Base-by-base conservation (phyloP, 2,329 filamentous ascomycete genomes). In the Colletotrichum coccodes region DNA sequence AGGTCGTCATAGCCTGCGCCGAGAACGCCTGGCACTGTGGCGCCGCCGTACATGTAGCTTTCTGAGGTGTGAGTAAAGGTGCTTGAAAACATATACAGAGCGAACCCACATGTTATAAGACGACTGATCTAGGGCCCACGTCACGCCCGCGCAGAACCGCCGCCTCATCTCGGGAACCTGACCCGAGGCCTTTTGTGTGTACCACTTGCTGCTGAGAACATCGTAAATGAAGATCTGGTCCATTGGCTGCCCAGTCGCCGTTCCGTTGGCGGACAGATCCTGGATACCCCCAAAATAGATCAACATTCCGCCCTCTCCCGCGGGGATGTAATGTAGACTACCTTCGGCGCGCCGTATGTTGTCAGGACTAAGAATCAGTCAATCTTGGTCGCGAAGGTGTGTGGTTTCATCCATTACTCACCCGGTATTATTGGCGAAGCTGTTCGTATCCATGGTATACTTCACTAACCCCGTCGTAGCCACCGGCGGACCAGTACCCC, bases 91-190 rank as follows among this genome's bases (percentile, higher is more conserved):
- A 42, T 26, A 23, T 34, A 46, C 38, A 26, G 21, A 32, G 18
- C n/a, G 18, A 7, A 78, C 86, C 76, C 73, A 90, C 86, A 91
- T 88, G 71, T 91, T 91, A 73, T 90, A 91, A 8, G 87, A 90
- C 16, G 88, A 89, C 62, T 84, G 80, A 72, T 91, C 89, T 9
- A 82, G 73, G 0, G 89, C 83, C 83, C 88, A 90, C 2, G 86
- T 86, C 16, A 84, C 86, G 56, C 88, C 89, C 3, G 87, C 87
- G 74, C 89, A 91, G 70, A 91, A 91, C 32, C 86, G 84, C 30
- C 88, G 82, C 12, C 89, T 81, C 67, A 84, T 79, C 16, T 77
- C 77, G 3, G 89, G 89, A 1, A 87, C 75, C 32, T 83, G 75
- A 1, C 89, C 89, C 0, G 80, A 82, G 0, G 89, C 87, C 9